These are phyloP conservation scores for Crithidia bombi DNA, from an alignment of 208 protist species.

Conservation along the genomic window DNA sequence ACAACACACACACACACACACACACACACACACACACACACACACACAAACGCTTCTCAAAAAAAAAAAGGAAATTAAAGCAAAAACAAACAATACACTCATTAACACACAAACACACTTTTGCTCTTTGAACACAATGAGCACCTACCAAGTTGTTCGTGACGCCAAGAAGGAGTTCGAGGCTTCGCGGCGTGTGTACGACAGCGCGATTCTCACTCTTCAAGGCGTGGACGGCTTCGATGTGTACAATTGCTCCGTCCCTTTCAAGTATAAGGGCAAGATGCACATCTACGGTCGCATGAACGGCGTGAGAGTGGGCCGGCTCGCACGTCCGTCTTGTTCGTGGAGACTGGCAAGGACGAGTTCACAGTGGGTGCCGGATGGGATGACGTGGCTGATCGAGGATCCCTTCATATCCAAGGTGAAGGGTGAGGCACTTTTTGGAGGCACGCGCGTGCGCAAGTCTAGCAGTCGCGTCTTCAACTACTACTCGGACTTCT, in stretches of 20 bases:
- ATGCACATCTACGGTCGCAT: constrained; percentile 59
- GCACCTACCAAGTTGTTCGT: constrained; percentile 38
- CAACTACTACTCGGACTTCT: constrained; percentile 67
- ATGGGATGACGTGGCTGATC: constrained; percentile 51
- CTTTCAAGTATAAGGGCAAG: constrained; percentile 56
- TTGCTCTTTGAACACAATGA: constrained; percentile 22
- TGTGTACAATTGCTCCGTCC: constrained; percentile 70
- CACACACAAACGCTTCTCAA: not conserved
- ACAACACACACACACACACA: not conserved
- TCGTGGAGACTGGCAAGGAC: constrained; percentile 63
- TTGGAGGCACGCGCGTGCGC: constrained; percentile 58
- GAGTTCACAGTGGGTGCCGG: constrained; percentile 53
- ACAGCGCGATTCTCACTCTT: constrained; percentile 52
- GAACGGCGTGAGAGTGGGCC: constrained; percentile 57
- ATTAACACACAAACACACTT: not conserved
- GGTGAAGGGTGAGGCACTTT: constrained; percentile 52
- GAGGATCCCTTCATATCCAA: constrained; percentile 59
- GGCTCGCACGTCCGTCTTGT: constrained; percentile 52
- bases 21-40: constrained; percentile 7
- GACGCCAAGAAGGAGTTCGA: constrained; percentile 51
- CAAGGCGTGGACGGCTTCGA: constrained; percentile 59
- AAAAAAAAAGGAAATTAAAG: too few species aligned
- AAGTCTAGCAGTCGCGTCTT: constrained; percentile 43
- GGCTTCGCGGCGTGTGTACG: constrained; percentile 40
- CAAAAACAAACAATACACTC: constrained; percentile 2